Base-by-base conservation (phyloP, 2,329 filamentous ascomycete genomes). In the Trichoderma brevicompactum region DNA sequence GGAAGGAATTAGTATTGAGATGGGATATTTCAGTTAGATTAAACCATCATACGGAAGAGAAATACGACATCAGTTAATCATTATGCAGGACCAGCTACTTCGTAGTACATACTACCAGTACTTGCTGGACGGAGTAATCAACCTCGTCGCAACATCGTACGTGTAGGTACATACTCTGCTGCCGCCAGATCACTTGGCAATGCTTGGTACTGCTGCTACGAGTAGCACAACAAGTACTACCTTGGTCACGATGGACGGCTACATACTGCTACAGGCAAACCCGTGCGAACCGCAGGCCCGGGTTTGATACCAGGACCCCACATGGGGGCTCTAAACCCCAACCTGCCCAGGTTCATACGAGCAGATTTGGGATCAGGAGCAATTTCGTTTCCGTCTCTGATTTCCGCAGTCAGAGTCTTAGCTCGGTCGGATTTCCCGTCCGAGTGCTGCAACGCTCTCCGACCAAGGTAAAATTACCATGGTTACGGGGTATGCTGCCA, bases 341-440 rank as follows among this genome's bases (percentile, higher is more conserved):
- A 54, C 49, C 43, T 63, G 60, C 49, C 60, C 17, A 23, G 60
- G 40, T 53, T 63, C 60, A 63, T 63, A 63, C 60, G 60, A 63
- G 49, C 49, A 36, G 60, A 38, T 43, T 54, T 43, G 41, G 49
- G 60, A 54, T 54, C 50, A 53, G 48, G 23, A 36, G 60, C 60
- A 63, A 63, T 63, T 54, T 63, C 60, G 60, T 63, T 63, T 63
- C 60, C n/a, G 50, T 54, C 41, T 59, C 41, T 59, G 55, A 48
- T 59, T 36, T 59, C 43, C 28, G 55, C 23, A 8, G 28, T 32
- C 60, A 38, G 41, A 19, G 40, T n/a, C 17, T 19, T 54, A 13
- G 38, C 49, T 63, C 17, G 49, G 59, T 44, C 48, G 49, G 38
- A 44, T 62, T 52, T 34, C 32, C 23, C 48, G 41, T 46, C 53